These are phyloP conservation scores for Chlamydomonas sphaeroides DNA, from an alignment of 139 green algal genomes.

Conservation along the genomic window DNA sequence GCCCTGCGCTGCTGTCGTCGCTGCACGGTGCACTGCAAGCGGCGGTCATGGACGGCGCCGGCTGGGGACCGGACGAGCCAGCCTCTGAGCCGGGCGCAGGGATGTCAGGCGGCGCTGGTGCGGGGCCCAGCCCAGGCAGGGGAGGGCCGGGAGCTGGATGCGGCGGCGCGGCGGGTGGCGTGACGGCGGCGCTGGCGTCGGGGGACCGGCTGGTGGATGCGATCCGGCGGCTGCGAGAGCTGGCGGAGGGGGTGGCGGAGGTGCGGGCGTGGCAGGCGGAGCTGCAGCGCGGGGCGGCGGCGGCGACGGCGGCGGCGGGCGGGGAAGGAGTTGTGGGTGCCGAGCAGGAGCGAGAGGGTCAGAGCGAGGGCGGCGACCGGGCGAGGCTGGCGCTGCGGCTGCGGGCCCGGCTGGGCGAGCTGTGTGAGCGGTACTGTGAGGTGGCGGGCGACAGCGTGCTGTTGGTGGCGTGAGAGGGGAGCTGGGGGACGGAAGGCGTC, in stretches of 20 bases:
- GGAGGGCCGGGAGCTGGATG: neutral
- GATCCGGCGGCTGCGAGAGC: neutral
- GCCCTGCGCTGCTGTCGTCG: slow-evolving; percentile 3
- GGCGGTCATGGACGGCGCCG: neutral
- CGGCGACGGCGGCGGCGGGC: neutral
- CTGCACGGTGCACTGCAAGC: neutral
- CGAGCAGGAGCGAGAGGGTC: neutral
- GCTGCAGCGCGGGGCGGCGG: neutral
- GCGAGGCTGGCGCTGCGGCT: neutral
- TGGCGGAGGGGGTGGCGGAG: neutral
- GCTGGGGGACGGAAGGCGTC: too few species aligned
- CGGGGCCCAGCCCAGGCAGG: too few species aligned
- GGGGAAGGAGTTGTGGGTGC: neutral
- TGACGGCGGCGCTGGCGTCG: neutral
- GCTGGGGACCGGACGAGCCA: too few species aligned
- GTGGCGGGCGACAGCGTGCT: neutral
- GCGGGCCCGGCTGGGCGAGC: neutral
- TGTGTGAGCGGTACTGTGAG: neutral
- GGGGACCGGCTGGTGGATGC: slow-evolving; percentile 4
- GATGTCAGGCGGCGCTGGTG: neutral
- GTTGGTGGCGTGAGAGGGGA: neutral
- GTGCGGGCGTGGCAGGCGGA: neutral
- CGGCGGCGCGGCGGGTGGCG: neutral
- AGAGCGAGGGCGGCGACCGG: neutral
- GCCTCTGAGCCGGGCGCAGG: too few species aligned